Base-by-base conservation (phyloP, 495 filamentous ascomycete genomes). In the Penicillium subrubescens region DNA sequence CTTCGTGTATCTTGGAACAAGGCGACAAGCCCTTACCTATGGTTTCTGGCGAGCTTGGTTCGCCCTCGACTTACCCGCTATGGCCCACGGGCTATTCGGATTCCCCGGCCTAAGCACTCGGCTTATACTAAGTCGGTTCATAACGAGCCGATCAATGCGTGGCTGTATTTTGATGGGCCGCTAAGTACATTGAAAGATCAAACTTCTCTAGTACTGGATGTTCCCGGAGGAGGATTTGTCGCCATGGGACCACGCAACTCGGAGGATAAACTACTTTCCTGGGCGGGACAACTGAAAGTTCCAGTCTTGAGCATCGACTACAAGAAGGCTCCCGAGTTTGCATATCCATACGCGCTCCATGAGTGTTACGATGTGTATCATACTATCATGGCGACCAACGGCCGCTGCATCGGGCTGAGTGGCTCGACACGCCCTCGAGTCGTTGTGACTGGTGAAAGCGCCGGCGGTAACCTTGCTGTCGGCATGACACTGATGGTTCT, bases 361-460 rank as follows among this genome's bases (percentile, higher is more conserved):
- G 95, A 99, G 72, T 97, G 93, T 71, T 98, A 92, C 70, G 95
- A 99, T 76, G 93, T 93, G 12, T 99, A 99, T 65, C 87, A 89
- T 53, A 89, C 87, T 4, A 85, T 99, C 44, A 82, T 96, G 46
- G 82, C 86, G 33, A 93, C 86, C 34, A 83, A 82, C 8, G 95
- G 95, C 3, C 86, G 89, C 23, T 97, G 93, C 69, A 77, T 97
- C 48, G 96, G 96, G 1, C 70, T 98, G 37, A 89, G 88, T n/a
- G 94, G 94, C 2, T 77, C 84, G 29, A 77, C 80, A 1, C 73
- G 82, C 5, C 96, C 95, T 6, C 88, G 86, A 46, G 86, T 98
- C 25, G 83, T 97, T 3, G 75, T 99, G 7, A 92, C 91, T 3
- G 95, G 95, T 0, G 95, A 99, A 69, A 96, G 92, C 71, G 95